Percentiles rank a stretch among this genome's conserved stretches.
phyloP scores from a whole-genome alignment of 2,329 filamentous ascomycete species.

The Huntiella moniliformis region DNA sequence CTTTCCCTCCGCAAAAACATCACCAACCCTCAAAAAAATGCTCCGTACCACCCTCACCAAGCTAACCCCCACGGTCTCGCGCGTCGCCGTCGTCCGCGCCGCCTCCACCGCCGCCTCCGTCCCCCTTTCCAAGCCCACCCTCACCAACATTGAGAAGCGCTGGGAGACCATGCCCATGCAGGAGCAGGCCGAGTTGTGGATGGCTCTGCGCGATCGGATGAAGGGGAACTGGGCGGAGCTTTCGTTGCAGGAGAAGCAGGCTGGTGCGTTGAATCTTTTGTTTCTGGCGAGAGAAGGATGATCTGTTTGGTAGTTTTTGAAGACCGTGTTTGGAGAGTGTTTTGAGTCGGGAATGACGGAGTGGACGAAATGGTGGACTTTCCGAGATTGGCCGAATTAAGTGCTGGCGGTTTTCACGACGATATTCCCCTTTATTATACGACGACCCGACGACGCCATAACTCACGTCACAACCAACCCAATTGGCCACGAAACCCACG shows the following conservation, averaged over 20 bases:
- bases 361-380: not conserved
- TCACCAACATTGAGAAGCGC: slow-evolving; percentile 97
- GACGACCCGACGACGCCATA: too few species aligned
- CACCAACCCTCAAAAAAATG: slow-evolving; percentile 22
- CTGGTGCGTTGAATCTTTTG: slow-evolving; percentile 48
- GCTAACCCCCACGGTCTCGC: slow-evolving; percentile 30
- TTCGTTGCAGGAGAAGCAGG: slow-evolving; percentile 96
- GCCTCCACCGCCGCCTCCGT: slow-evolving; percentile 42
- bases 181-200: slow-evolving; percentile 99
- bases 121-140: slow-evolving; percentile 92
- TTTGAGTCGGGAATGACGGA: not conserved
- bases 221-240: slow-evolving; percentile 93
- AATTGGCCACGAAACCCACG: too few species aligned
- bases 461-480: too few species aligned
- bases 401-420: too few species aligned
- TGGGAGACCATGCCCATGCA: slow-evolving; percentile 96
- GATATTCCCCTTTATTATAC: too few species aligned
- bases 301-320: not conserved
- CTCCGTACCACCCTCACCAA: slow-evolving; percentile 32
- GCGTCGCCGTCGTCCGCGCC: slow-evolving; percentile 22
- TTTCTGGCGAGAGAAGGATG: not conserved
- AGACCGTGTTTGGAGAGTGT: not conserved
- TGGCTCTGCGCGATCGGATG: slow-evolving; percentile 95
- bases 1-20: slow-evolving; percentile 1
- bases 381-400: too few species aligned